phyloP scores from a whole-genome alignment of 805 yeast species.

The Cyberlindnera maritima region DNA sequence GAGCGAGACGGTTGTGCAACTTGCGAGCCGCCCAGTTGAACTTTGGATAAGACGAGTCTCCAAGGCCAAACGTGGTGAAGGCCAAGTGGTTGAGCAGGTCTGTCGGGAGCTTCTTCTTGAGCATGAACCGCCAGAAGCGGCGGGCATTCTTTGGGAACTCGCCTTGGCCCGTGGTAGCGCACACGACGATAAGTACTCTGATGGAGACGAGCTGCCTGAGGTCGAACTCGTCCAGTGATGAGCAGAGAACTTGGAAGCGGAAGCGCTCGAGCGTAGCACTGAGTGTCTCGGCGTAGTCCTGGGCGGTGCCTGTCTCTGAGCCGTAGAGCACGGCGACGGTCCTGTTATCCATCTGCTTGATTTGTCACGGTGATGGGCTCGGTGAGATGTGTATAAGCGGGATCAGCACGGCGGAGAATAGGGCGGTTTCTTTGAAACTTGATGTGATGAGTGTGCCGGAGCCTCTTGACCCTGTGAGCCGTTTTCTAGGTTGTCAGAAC shows the following conservation, averaged over 20 bases:
- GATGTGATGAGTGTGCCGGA: neutral
- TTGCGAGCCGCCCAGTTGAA: constrained; percentile 88
- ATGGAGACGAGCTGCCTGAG: constrained; percentile 51
- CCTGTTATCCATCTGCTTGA: constrained; percentile 18
- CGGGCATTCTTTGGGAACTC: constrained; percentile 78
- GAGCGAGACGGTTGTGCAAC: constrained; percentile 70
- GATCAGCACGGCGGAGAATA: neutral
- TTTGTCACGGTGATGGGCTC: neutral
- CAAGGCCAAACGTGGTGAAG: constrained; percentile 82
- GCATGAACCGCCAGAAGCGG: constrained; percentile 71
- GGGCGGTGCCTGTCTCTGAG: constrained; percentile 89
- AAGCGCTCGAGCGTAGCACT: constrained; percentile 52
- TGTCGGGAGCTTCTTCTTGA: constrained; percentile 60
- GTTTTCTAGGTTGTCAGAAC: too few species aligned
- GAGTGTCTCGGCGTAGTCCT: constrained; percentile 73
- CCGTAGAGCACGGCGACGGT: constrained; percentile 73
- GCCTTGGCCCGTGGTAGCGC: constrained; percentile 96
- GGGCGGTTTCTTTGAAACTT: neutral
- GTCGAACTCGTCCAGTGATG: constrained; percentile 59
- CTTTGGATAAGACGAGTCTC: constrained; percentile 88
- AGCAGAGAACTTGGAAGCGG: constrained; percentile 46
- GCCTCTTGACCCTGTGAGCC: neutral
- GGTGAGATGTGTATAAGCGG: neutral
- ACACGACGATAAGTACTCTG: constrained; percentile 50
- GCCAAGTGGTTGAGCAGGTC: constrained; percentile 59